Evolutionary conservation across 139 green algal species (phyloP).

Genomic region (Tetraselmis striata): DNA sequence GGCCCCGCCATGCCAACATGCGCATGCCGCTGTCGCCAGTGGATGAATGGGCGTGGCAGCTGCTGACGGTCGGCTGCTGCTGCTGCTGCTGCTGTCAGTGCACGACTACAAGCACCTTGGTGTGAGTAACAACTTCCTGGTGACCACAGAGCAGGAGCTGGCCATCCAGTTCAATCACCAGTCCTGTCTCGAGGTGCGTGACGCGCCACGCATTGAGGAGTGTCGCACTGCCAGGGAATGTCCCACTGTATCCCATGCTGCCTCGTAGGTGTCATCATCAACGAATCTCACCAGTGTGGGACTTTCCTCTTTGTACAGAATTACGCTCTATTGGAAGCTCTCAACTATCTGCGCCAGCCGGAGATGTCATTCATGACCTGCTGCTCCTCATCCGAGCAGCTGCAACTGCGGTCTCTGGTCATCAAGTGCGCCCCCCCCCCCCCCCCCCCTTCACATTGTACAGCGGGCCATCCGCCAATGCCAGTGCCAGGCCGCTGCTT

Average conservation of each 20-base stretch:
- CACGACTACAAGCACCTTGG: neutral
- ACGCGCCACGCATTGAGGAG: neutral
- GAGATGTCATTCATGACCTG: neutral
- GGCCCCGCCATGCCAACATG: neutral
- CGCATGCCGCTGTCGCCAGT: too few species aligned
- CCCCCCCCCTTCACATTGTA: neutral
- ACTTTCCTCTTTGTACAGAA: neutral
- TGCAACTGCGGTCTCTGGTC: neutral
- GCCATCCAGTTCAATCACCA: neutral
- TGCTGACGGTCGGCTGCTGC: neutral
- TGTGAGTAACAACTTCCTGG: neutral
- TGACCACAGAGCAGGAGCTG: neutral
- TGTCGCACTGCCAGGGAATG: too few species aligned
- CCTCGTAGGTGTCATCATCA: neutral
- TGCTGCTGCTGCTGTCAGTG: neutral
- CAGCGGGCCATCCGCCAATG: neutral
- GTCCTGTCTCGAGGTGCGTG: neutral
- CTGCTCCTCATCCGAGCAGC: neutral
- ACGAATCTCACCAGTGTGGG: neutral
- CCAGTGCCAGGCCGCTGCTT: neutral
- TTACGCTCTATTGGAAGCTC: neutral
- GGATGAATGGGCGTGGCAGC: too few species aligned
- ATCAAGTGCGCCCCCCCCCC: neutral
- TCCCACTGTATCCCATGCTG: neutral
- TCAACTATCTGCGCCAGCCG: neutral